Base-by-base conservation (phyloP, 345 rosid genomes). In the Euphorbia tirucalli region DNA sequence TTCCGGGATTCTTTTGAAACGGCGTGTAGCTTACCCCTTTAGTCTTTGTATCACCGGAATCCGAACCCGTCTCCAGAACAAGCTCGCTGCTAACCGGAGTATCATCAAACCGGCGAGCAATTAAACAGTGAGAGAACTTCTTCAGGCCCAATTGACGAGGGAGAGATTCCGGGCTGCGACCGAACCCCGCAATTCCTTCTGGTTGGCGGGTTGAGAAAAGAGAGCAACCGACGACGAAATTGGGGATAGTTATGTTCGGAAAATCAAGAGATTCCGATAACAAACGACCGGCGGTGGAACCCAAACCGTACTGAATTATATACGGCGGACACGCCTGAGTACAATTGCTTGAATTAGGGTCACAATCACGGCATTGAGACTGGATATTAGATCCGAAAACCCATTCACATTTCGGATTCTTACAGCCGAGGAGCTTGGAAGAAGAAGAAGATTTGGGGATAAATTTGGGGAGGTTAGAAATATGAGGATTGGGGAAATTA, bases 121-220 rank as follows among this genome's bases (percentile, higher is more conserved):
- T 80, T 69, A 92, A 79, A 48, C 98, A 94, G 74, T 94, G 90
- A 50, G 96, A 87, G 79, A 92, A 94, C 67, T 82, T 92, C 78
- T 75, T 83, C 21, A 86, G 77, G 0, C 88, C 87, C 81, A 92
- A 72, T 68, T 94, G 98, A 0, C 77, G 55, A 10, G 98, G 98
- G 13, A 94, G 78, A 31, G 98, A 94, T 59, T 84, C 87, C 28
- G 39, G 28, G 70, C 85, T 79, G 21, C 97, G 90, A 18, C 98
- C 98, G 67, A 94, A 94, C 70, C 96, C 98, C 57, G 87, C 95
- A 6, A 92, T 89, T 49, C 98, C 98, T 35, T 91, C 95, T 11
- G 98, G 98, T 73, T 87, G 95, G 28, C 88, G 85, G 79, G n/a
- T 75, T 3, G 97, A 92, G 56, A 88, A 1, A 63, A 90, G 61